Evolutionary conservation across 306 rosid species (phyloP), one percentile per base, ranked within the genome.

Genomic region (Prunus campanulata): DNA sequence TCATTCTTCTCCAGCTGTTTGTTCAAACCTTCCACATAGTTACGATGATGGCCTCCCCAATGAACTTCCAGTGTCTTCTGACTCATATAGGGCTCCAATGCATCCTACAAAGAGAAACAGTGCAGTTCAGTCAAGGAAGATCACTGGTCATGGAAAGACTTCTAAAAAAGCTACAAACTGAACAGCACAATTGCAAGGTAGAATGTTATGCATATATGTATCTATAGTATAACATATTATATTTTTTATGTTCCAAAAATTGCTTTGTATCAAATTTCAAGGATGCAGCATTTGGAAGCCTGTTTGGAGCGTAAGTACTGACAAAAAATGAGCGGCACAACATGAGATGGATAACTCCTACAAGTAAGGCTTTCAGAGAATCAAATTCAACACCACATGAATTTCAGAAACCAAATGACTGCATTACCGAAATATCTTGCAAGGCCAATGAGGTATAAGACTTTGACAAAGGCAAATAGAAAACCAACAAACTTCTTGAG

Each of bases 41-140:
- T 88, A 73, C 68, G 86, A 84, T 95, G 97, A 80, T 89, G 93
- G 60, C 83, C 85, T 66, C 96, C 97, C 98, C 98, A 95, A 25
- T 95, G 98, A 61, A 81, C 68, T 54, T 89, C 97, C 71, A 95
- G 84, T 69, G 70, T 65, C 47, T 27, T 65, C 27, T 10, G 70
- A 65, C 70, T 65, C 70, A 95, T 89, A 80, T 90, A 87, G 3
- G 97, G 98, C 77, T 95, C 96, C 70, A 65, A 65, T 35, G 49
- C 70, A 35, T 65, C 70, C 70, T 65, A 35, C 9, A 39, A 65
- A 35, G 1, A 65, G 49, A 65, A 32, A 65, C 69, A 65, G 2
- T 19, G 20, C 27, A 19, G 27, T 65, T 35, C 27, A 35, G 70
- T 32, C 49, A 16, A 19, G 25, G 70, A 65, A 39, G 27, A 19